These are phyloP conservation scores for Populus pruinosa DNA, from an alignment of 345 rosid species.

Conservation along the genomic window DNA sequence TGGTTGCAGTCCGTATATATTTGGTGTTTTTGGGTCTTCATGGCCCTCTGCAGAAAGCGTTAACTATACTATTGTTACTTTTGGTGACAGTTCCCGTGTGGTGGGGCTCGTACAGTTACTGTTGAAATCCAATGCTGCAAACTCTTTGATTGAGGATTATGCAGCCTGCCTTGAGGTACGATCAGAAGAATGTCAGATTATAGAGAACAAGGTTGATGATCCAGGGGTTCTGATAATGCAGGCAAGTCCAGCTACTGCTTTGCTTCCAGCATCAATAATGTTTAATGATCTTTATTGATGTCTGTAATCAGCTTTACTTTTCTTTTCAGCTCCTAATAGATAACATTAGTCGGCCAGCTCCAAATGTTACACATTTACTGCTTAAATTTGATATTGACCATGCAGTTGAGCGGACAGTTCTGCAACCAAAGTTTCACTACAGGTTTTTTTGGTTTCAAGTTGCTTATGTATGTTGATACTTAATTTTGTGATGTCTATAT, in stretches of 20 bases:
- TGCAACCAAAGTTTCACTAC: conserved; percentile 94
- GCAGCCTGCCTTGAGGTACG: conserved; percentile 88
- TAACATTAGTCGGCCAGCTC: conserved; percentile 81
- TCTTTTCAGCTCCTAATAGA: conserved; percentile 74
- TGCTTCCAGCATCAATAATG: not conserved
- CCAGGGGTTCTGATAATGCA: conserved; percentile 87
- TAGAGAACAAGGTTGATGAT: conserved; percentile 69
- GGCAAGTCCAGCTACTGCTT: conserved; percentile 38
- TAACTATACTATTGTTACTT: not conserved
- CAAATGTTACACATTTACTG: conserved; percentile 84
- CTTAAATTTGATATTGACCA: conserved; percentile 84
- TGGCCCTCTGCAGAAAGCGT: not conserved
- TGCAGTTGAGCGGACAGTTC: conserved; percentile 67
- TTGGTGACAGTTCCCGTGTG: conserved; percentile 73
- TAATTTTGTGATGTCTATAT: conserved; percentile 5
- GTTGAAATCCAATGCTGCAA: conserved; percentile 71
- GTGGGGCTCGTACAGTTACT: conserved; percentile 84
- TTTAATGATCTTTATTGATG: not conserved
- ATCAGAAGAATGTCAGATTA: conserved; percentile 65
- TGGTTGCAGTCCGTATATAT: not conserved
- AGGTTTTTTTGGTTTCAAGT: conserved; percentile 45
- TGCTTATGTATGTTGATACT: not conserved
- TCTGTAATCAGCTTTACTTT: not conserved
- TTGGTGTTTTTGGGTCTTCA: not conserved
- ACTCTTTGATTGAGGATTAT: conserved; percentile 71